phyloP scores from a whole-genome alignment of 2,329 filamentous ascomycete genomes.

The Ophiostoma sp. region DNA sequence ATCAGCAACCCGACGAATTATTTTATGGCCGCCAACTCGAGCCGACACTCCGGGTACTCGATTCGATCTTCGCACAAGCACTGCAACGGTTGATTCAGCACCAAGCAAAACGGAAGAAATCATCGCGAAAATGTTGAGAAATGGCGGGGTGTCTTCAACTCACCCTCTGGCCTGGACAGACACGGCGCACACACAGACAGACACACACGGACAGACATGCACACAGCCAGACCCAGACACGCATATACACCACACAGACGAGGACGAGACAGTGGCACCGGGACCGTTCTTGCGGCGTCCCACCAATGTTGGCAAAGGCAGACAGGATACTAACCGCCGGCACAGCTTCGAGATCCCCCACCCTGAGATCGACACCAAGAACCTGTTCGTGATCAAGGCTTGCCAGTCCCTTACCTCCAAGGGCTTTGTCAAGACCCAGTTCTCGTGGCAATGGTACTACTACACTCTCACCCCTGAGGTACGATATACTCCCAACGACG shows the following conservation, averaged over 20 bases:
- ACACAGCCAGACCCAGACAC: background rate
- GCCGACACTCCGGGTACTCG: background rate
- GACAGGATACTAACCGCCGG: slow-evolving; percentile 17
- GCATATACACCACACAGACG: background rate
- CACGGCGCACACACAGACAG: background rate
- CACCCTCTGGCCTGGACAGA: background rate
- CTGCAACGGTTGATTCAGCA: background rate
- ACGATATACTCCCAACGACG: slow-evolving; percentile 16
- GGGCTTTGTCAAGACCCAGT: slow-evolving; percentile 98
- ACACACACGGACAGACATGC: background rate
- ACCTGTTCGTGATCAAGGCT: slow-evolving; percentile 98
- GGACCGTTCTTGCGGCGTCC: background rate
- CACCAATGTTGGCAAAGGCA: background rate
- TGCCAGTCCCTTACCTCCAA: slow-evolving; percentile 96
- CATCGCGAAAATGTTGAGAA: background rate
- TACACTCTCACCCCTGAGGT: slow-evolving; percentile 69
- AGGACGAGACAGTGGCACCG: background rate
- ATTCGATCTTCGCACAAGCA: background rate
- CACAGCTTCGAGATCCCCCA: slow-evolving; percentile 47
- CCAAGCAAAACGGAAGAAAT: background rate
- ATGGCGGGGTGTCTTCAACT: background rate
- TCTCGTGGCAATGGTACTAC: slow-evolving; percentile 99
- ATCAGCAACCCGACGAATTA: background rate
- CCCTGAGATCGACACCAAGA: slow-evolving; percentile 98
- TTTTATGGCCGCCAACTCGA: background rate